Conservation (phyloP, 768 basidiomycete genomes). For the Pleurotus eryngii region DNA sequence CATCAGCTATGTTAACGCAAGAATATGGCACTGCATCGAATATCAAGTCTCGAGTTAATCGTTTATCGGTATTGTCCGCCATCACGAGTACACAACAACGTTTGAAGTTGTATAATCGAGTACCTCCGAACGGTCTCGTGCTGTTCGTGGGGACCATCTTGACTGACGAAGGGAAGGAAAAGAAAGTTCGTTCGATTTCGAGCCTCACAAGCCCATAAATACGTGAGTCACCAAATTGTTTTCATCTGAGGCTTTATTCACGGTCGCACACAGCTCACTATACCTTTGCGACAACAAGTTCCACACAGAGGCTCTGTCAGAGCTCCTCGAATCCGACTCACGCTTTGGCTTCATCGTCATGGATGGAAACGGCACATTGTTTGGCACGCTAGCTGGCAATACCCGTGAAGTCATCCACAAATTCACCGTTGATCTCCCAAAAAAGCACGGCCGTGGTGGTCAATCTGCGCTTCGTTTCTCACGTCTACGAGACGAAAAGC, state of each 20-base stretch:
- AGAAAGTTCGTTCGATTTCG: constrained; percentile 99
- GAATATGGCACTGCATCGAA: constrained; percentile 99
- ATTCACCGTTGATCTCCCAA: constrained; percentile 97
- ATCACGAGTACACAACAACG: constrained; percentile 98
- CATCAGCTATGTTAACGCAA: constrained; percentile 94
- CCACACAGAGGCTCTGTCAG: constrained; percentile 95
- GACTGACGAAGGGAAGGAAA: constrained; percentile 98
- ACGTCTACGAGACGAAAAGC: constrained; percentile 97
- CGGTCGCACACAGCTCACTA: constrained; percentile 60
- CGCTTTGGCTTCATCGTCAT: constrained; percentile 99
- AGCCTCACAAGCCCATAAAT: constrained; percentile 98
- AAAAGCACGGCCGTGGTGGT: constrained; percentile 99
- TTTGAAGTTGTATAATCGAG: constrained; percentile 93
- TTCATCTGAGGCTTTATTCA: not conserved
- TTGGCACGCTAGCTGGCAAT: constrained; percentile 94
- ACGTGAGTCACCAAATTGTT: constrained; percentile 57
- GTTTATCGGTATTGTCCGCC: constrained; percentile 94
- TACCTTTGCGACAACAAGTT: constrained; percentile 99
- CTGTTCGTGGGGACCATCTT: constrained; percentile 98
- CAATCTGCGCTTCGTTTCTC: constrained; percentile 99
- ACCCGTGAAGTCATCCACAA: constrained; percentile 97
- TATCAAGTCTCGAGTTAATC: constrained; percentile 98
- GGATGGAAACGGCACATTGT: constrained; percentile 97
- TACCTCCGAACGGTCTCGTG: constrained; percentile 95
- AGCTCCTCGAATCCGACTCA: constrained; percentile 94